These are phyloP conservation scores for Gastroboletus turbinatus DNA, from an alignment of 1,284 basidiomycete genomes.

Conservation along the genomic window DNA sequence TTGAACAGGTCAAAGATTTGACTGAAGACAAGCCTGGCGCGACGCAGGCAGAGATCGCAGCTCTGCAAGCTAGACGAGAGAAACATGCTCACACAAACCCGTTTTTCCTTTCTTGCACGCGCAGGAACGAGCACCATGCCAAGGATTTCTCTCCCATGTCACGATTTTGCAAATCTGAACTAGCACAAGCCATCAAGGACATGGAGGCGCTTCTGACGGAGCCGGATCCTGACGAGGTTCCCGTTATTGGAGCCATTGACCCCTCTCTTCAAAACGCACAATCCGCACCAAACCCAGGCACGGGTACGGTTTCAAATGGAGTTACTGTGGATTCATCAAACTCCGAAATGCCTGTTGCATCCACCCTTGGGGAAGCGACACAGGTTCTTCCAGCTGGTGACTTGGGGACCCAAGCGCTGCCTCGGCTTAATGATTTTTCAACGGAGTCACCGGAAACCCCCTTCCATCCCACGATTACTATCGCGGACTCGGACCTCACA, in stretches of 20 bases:
- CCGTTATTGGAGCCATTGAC: constrained; percentile 22
- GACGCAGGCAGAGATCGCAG: constrained; percentile 46
- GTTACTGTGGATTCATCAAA: constrained; percentile 10
- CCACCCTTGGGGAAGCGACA: constrained; percentile 14
- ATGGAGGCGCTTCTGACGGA: constrained; percentile 59
- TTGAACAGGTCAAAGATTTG: constrained; percentile 64
- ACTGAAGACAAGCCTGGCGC: constrained; percentile 53
- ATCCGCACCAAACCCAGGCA: neutral
- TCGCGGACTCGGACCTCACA: constrained; percentile 53
- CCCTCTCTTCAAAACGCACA: constrained; percentile 25
- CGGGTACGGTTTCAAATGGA: constrained; percentile 8
- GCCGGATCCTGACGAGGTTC: constrained; percentile 30
- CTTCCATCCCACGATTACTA: constrained; percentile 44
- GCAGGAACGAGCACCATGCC: constrained; percentile 63
- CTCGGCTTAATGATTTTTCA: constrained; percentile 17
- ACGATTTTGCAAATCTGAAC: constrained; percentile 66
- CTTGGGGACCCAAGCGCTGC: constrained; percentile 8
- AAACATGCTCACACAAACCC: constrained; percentile 65
- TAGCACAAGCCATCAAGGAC: constrained; percentile 60
- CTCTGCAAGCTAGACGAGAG: constrained; percentile 52
- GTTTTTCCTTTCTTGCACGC: constrained; percentile 70
- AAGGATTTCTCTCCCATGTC: constrained; percentile 79
- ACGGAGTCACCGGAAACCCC: constrained; percentile 35
- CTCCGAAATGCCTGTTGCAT: neutral
- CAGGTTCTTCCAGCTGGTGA: constrained; percentile 2